Percentiles rank a stretch among this genome's conserved stretches.
Conservation (phyloP, 1,284 basidiomycete species). For the Ustilago cynodontis region DNA sequence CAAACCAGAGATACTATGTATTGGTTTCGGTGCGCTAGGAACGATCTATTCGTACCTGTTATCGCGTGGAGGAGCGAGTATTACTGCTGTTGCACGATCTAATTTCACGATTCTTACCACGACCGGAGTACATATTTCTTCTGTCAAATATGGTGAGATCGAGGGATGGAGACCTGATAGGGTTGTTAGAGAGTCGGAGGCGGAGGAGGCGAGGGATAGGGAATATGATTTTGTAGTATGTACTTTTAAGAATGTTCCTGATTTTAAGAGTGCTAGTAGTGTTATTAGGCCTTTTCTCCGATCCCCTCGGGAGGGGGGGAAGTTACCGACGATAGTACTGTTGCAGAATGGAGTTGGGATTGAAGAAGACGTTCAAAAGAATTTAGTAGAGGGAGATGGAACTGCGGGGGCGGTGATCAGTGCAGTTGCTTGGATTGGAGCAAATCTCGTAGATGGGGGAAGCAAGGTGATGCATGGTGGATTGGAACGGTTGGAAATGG, state of each 20-base stretch:
- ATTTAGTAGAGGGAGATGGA: constrained; percentile 70
- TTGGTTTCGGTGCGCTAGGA: constrained; percentile 74
- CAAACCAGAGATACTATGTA: constrained; percentile 70
- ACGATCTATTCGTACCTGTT: constrained; percentile 76
- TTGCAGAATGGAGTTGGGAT: constrained; percentile 83
- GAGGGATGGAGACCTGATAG: constrained; percentile 77
- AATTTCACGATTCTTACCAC: constrained; percentile 76
- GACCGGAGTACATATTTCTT: constrained; percentile 74
- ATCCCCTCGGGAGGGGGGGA: constrained; percentile 29
- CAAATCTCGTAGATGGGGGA: constrained; percentile 61
- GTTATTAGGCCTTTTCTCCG: constrained; percentile 76
- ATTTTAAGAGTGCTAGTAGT: constrained; percentile 75
- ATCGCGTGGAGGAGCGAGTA: constrained; percentile 76
- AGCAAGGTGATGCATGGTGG: constrained; percentile 52
- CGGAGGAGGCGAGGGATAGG: constrained; percentile 76
- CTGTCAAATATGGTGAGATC: constrained; percentile 76
- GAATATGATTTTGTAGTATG: constrained; percentile 77
- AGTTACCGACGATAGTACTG: constrained; percentile 76
- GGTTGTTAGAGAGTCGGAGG: constrained; percentile 72
- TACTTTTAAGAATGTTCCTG: constrained; percentile 81
- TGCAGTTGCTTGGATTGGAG: constrained; percentile 72
- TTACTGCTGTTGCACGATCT: constrained; percentile 81
- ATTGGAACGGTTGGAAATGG: constrained; percentile 69
- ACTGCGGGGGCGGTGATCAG: constrained; percentile 60
- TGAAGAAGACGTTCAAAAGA: constrained; percentile 77